Evolutionary conservation across 768 basidiomycete genomes (phyloP), one percentile per base, ranked within the genome.

Genomic region (Hypholoma fasciculare): DNA sequence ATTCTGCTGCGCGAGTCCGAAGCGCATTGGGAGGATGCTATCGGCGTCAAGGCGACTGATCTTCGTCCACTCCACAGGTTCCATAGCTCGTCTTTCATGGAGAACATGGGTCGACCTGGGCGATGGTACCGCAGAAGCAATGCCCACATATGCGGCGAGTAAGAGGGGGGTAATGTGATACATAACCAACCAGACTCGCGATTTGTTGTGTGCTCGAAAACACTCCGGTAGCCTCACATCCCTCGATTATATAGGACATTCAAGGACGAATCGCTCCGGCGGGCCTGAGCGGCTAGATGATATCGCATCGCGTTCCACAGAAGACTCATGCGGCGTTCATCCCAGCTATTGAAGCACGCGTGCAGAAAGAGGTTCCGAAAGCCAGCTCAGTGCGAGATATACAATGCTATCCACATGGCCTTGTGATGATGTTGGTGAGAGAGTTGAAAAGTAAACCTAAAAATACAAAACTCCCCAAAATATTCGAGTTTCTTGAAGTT

Each of bases 1-100:
- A 59, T 83, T 79, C n/a, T 67, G 65, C 64, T 84, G 83, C 12
- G 71, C 65, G 36, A 85, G 74, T 27, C 77, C 81, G 52, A 84
- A 75, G 17, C 78, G 77, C 62, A 83, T 72, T 17, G 81, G 79
- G 16, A 83, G 69, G 49, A 74, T 36, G 43, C 61, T 57, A 48
- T 67, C 52, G 6, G 59, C 34, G 37, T 70, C 67, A 20, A 71
- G 65, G 36, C 69, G 63, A 39, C 63, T 67, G 56, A 56, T 59
- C 51, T 61, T 57, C 13, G 54, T 43, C 70, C 71, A 71, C 42
- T 66, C 70, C 7, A 63, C 52, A 42, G 68, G 69, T 30, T 71
- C 69, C 30, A 65, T 63, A 16, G 68, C 69, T 43, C 68, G 65
- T 56, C 56, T 66, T 52, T 72, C 71, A 54, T 69, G 68, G 5